Base-by-base conservation (phyloP, 176 grass and related monocot species). In the Chloris gayana region DNA sequence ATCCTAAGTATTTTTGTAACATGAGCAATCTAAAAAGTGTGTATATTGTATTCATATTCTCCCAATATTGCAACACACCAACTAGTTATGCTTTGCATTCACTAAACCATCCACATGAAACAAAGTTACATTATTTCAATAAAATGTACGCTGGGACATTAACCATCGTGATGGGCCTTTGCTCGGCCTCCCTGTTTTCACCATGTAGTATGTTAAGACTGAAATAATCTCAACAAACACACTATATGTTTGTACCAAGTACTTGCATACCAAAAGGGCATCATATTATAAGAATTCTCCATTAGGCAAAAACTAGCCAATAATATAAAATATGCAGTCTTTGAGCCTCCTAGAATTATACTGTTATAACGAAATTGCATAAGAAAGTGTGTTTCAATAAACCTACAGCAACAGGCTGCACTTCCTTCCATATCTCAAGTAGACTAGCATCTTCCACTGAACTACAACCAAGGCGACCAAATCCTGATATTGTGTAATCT, bases 341-440 rank as follows among this genome's bases (percentile, higher is more conserved):
- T 31, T 72, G 39, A 73, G 66, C 38, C 83, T 73, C 9, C 41
- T 82, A 19, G 50, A 78, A 74, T 22, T 31, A 62, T 42, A 14
- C 4, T 64, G 46, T 35, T 45, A 77, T 42, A 62, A 14, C 14
- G 78, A 81, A 31, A 50, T 38, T 19, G 42, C 67, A 54, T 47
- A 24, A 77, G 87, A 78, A 82, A 83, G 39, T 22, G 51, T 4
- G 10, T 57, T 72, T 39, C 21, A 19, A 51, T 26, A 62, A 73
- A 89, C 88, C 49, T 99, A 90, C 91, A 61, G 72, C 56, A 42
- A 84, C 93, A 50, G 60, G 75, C 69, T 82, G 88, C 29, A 79
- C 73, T 3, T 77, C 82, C 42, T 82, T 86, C 96, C 96, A 99
- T 91, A 93, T 85, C 80, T 91, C 69, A 81, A 80, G 76, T 54